phyloP scores from a whole-genome alignment of 23 red algal species.

The Gracilaria caudata region DNA sequence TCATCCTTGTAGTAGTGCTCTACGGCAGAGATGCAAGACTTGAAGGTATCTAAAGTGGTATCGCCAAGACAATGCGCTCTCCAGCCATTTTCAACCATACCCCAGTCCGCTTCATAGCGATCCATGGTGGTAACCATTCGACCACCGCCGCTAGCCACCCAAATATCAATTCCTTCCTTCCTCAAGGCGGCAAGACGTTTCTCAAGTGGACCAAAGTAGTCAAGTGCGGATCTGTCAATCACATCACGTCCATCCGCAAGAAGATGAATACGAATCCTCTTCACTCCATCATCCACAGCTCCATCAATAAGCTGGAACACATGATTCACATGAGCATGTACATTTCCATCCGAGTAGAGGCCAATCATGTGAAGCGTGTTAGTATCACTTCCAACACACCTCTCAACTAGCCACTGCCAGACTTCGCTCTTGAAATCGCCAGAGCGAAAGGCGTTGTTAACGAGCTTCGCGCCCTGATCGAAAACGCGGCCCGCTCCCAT shows the following conservation, averaged over 20 bases:
- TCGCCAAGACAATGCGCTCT: slow-evolving; percentile 75
- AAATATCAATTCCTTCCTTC: slow-evolving; percentile 65
- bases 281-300: slow-evolving; percentile 74
- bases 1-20: slow-evolving; percentile 83
- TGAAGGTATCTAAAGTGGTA: slow-evolving; percentile 68
- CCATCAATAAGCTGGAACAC: slow-evolving; percentile 84
- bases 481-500: slow-evolving; percentile 87
- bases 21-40: slow-evolving; percentile 63
- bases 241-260: slow-evolving; percentile 91
- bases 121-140: slow-evolving; percentile 92
- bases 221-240: slow-evolving; percentile 51
- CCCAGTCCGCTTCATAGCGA: slow-evolving; percentile 90
- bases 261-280: slow-evolving; percentile 80
- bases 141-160: slow-evolving; percentile 66
- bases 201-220: slow-evolving; percentile 86
- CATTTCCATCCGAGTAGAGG: slow-evolving; percentile 90
- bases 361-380: slow-evolving; percentile 87
- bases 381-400: slow-evolving; percentile 11
- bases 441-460: slow-evolving; percentile 76
- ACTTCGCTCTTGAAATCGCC: slow-evolving; percentile 80
- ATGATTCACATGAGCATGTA: slow-evolving; percentile 89
- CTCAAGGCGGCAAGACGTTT: slow-evolving; percentile 70
- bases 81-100: slow-evolving; percentile 84
- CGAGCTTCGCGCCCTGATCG: slow-evolving; percentile 84
- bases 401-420: slow-evolving; percentile 84